Conservation (phyloP, 1,284 basidiomycete genomes). For the Boletus hoseneyae region DNA sequence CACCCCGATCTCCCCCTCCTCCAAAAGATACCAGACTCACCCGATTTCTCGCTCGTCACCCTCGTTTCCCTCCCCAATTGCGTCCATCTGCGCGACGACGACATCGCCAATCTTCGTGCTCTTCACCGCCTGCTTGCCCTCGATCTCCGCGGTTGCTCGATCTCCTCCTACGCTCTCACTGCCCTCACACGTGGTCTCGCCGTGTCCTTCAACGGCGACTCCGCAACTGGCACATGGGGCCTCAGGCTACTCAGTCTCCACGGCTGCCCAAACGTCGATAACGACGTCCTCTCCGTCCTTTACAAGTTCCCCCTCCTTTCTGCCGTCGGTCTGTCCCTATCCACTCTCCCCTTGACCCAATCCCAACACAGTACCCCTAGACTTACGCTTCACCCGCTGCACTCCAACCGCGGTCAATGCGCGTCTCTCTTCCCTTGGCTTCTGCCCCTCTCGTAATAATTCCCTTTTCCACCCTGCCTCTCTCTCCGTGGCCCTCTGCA, state of each 20-base stretch:
- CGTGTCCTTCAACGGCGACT: background rate
- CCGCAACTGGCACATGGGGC: conserved; percentile 36
- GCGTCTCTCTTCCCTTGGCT: conserved; percentile 21
- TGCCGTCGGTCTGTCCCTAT: conserved; percentile 38
- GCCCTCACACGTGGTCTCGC: conserved; percentile 37
- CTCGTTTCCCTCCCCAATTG: conserved; percentile 55
- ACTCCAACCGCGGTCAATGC: conserved; percentile 16
- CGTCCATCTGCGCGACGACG: conserved; percentile 51
- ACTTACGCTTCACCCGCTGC: conserved; percentile 33
- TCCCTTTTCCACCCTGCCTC: conserved; percentile 29
- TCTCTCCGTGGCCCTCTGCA: conserved; percentile 24
- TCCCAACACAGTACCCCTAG: conserved; percentile 15
- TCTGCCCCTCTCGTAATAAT: conserved; percentile 21
- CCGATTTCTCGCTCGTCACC: conserved; percentile 59
- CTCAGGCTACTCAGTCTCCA: conserved; percentile 43
- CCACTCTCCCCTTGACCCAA: background rate
- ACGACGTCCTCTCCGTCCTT: conserved; percentile 33
- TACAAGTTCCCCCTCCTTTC: conserved; percentile 41
- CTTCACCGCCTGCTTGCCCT: conserved; percentile 56
- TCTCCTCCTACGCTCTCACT: conserved; percentile 52
- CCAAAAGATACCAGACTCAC: conserved; percentile 51
- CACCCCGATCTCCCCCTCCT: conserved; percentile 54
- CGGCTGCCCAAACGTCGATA: conserved; percentile 38
- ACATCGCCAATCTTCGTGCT: conserved; percentile 44
- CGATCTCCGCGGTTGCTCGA: conserved; percentile 52